phyloP scores from a whole-genome alignment of 208 protist genomes.

The Borovskyia barvae region DNA sequence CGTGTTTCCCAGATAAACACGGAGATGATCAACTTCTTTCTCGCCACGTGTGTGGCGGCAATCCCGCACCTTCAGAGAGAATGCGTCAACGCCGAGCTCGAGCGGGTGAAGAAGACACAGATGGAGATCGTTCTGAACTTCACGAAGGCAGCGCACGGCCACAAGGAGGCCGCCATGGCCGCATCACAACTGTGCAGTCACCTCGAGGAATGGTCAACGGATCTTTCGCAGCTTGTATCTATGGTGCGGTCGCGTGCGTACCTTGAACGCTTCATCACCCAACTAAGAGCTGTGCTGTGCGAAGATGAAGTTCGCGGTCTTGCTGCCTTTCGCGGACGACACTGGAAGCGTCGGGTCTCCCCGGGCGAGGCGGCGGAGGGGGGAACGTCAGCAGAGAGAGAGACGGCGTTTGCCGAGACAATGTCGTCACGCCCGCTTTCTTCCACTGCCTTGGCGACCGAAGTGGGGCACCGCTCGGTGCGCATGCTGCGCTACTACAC shows the following conservation, averaged over 20 bases:
- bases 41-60: constrained; percentile 35
- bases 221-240: constrained; percentile 27
- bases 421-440: too few species aligned
- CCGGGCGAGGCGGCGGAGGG: neutral
- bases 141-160: constrained; percentile 11
- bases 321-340: constrained; percentile 9
- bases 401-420: too few species aligned
- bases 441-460: neutral
- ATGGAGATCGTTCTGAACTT: constrained; percentile 17
- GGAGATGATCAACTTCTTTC: constrained; percentile 81
- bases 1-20: constrained; percentile 74
- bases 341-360: too few species aligned
- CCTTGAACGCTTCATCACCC: constrained; percentile 48
- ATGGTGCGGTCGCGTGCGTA: constrained; percentile 17
- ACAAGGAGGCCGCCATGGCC: constrained; percentile 19
- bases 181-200: constrained; percentile 14
- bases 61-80: constrained; percentile 26
- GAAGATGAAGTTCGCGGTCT: constrained; percentile 73
- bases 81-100: constrained; percentile 18
- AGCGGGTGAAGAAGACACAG: constrained; percentile 7
- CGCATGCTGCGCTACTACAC: constrained; percentile 25
- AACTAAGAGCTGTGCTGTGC: constrained; percentile 62
- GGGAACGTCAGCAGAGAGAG: too few species aligned
- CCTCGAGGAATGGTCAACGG: constrained; percentile 14
- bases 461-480: constrained; percentile 10